Evolutionary conservation across 129 eudicot species (phyloP).

Genomic region (Centaurea solstitialis): DNA sequence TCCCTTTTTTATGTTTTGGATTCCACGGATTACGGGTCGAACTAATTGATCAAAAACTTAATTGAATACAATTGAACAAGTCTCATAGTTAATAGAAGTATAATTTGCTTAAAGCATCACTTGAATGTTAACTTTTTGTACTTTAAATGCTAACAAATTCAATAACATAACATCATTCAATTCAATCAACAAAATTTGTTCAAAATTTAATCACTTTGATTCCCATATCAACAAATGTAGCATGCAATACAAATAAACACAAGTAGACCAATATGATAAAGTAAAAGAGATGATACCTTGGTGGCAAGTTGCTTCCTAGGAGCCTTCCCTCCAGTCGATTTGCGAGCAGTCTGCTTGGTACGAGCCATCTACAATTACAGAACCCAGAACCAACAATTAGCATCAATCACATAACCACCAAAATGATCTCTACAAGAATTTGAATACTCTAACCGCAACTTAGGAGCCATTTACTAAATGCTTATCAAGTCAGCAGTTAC

Average conservation of each 20-base stretch:
- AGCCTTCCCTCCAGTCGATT: constrained; percentile 43
- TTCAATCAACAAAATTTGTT: no score
- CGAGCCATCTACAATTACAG: constrained; percentile 39
- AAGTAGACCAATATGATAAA: no score
- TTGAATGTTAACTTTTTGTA: neutral
- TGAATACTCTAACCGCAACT: no score
- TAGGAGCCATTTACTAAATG: no score
- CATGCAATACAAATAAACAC: neutral
- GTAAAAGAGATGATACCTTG: constrained; percentile 21
- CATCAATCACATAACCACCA: neutral
- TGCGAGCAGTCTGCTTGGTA: constrained; percentile 54
- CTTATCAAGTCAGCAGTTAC: no score
- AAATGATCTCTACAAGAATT: no score
- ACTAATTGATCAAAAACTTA: neutral
- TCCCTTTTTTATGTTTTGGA: no score
- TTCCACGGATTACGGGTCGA: neutral
- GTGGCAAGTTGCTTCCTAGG: constrained; percentile 43
- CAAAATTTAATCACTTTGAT: neutral
- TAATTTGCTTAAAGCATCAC: neutral
- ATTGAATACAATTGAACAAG: no score
- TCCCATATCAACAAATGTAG: no score
- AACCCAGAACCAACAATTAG: neutral
- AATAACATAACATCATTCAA: neutral
- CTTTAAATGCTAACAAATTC: neutral
- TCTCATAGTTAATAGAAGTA: neutral